Conservation (phyloP, 768 basidiomycete genomes). For the Lactifluus volemus region DNA sequence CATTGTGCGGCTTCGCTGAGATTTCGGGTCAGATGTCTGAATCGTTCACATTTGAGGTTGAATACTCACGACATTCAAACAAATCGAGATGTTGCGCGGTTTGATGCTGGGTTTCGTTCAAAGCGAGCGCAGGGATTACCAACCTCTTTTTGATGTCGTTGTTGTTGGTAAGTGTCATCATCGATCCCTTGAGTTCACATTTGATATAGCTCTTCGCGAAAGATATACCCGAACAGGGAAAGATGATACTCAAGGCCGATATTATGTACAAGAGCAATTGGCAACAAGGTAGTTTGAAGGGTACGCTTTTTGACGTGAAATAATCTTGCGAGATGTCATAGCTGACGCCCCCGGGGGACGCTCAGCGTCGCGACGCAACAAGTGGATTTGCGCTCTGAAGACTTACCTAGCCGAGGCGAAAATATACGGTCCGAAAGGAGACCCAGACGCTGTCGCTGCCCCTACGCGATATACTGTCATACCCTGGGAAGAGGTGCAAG, state of each 20-base stretch:
- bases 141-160: conserved; percentile 63
- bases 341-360: background rate
- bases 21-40: conserved; percentile 51
- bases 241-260: conserved; percentile 65
- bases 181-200: background rate
- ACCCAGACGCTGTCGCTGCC: conserved; percentile 45
- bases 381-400: conserved; percentile 88
- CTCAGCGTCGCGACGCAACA: conserved; percentile 72
- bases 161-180: conserved; percentile 41
- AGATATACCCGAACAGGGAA: conserved; percentile 77
- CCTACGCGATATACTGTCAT: conserved; percentile 59
- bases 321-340: background rate
- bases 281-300: conserved; percentile 68
- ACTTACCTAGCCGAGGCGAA: conserved; percentile 54
- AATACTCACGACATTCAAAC: conserved; percentile 73
- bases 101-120: conserved; percentile 76
- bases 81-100: conserved; percentile 65
- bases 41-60: conserved; percentile 73
- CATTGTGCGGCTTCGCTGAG: background rate
- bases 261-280: conserved; percentile 88
- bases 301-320: conserved; percentile 27
- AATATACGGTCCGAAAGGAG: conserved; percentile 58
- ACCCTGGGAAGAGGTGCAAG: conserved; percentile 57
- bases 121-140: conserved; percentile 64
- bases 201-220: conserved; percentile 7